Evolutionary conservation across 1,284 basidiomycete species (phyloP), one percentile per base, ranked within the genome.

Genomic region (Ganoderma resinaceum): DNA sequence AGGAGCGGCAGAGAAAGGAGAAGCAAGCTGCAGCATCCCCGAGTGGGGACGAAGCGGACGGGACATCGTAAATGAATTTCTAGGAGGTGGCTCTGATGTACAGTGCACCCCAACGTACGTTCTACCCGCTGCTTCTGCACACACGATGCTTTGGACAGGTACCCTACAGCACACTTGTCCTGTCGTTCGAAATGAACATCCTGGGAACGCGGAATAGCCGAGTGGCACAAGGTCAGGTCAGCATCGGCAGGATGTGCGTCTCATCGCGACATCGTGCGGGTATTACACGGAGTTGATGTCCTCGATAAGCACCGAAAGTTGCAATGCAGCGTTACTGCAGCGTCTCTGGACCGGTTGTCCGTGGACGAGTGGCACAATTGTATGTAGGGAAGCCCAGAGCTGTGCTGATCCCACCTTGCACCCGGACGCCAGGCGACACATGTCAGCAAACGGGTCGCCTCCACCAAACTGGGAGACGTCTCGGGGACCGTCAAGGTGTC

Each of bases 1-100:
- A 82, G 71, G 69, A 62, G 59, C 60, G 43, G 69, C 72, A 68
- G 62, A 72, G 61, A 58, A 72, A 65, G 66, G 57, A 38, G 60
- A 60, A 58, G 63, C 40, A 37, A 46, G 52, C 63, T 20, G 65
- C 66, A 49, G 57, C 67, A 7, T 33, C 67, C 20, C 33, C 61
- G 6, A 43, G 46, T 42, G 65, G 65, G 46, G 67, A 69, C 46
- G 67, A 52, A 37, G 63, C 58, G 55, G 58, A 59, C 58, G 66
- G 42, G 18, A 49, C 58, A 57, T 66, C 62, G 57, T 70, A 63
- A 66, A 67, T 67, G 71, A 69, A 66, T 16, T 70, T 66, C 66
- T 67, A 49, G 64, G 29, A 42, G 53, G 70, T 68, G 43, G 31
- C 67, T 66, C 67, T 70, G 72, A 73, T 73, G 63, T 63, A 65